A percentile compares a stretch with the other conserved stretches of the same genome.
Evolutionary conservation across 1,284 basidiomycete species (phyloP).

Genomic region (Fistulina hepatica): DNA sequence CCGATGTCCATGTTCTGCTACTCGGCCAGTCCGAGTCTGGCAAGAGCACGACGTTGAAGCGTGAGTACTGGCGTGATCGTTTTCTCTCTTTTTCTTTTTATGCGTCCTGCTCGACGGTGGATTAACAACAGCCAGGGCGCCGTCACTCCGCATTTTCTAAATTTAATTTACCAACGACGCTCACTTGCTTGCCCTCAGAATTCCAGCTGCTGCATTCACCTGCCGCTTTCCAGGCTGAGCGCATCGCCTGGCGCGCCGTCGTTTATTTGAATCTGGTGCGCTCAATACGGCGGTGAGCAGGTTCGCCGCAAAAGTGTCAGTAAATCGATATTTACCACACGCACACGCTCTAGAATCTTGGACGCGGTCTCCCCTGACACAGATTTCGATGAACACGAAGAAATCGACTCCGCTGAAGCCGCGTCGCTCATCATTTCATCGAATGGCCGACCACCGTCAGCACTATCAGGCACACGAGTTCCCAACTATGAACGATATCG

Average conservation of each 20-base stretch:
- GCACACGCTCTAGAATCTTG: conserved; percentile 42
- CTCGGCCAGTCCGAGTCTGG: conserved; percentile 76
- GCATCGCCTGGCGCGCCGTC: conserved; percentile 73
- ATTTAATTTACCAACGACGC: conserved; percentile 5
- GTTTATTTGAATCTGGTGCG: conserved; percentile 77
- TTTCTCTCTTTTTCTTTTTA: conserved; percentile 25
- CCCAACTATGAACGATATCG: conserved; percentile 53
- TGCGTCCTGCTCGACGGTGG: too few species aligned
- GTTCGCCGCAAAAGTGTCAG: too few species aligned
- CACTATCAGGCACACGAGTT: conserved; percentile 36
- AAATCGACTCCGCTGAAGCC: conserved; percentile 32
- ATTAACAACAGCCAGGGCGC: too few species aligned
- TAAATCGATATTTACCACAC: background rate
- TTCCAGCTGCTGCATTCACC: conserved; percentile 71
- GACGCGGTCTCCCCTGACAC: conserved; percentile 61
- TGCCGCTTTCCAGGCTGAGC: conserved; percentile 61
- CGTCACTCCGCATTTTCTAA: conserved; percentile 2
- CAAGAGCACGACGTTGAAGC: conserved; percentile 74
- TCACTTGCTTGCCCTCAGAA: conserved; percentile 35
- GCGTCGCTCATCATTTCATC: conserved; percentile 40
- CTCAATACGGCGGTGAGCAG: conserved; percentile 62
- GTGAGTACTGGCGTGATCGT: conserved; percentile 37
- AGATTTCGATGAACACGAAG: conserved; percentile 42
- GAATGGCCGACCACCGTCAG: conserved; percentile 33
- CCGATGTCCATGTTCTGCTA: conserved; percentile 61